Conservation (phyloP, 192 early-diverging fungal species). For the Coemansia sp. region DNA sequence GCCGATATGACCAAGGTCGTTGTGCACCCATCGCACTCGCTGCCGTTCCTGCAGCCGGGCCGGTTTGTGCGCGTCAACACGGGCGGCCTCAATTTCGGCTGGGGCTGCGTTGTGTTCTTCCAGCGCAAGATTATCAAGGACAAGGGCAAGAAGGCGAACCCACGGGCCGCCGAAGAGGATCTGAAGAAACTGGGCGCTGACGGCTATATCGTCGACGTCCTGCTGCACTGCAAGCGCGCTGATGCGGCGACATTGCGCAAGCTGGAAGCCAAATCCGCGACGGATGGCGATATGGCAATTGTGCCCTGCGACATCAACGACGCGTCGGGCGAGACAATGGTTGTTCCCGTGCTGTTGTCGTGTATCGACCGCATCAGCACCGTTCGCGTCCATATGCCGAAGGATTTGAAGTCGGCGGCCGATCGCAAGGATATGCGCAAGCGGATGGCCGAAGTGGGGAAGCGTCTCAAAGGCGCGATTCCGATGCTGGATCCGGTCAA, state of each 20-base stretch:
- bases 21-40: slow-evolving; percentile 73
- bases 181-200: slow-evolving; percentile 45
- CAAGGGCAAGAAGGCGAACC: slow-evolving; percentile 10
- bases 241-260: slow-evolving; percentile 4
- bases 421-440: slow-evolving; percentile 57
- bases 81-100: slow-evolving; percentile 78
- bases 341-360: slow-evolving; percentile 73
- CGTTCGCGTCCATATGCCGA: slow-evolving; percentile 70
- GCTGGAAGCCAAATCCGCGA: slow-evolving; percentile 22
- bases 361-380: slow-evolving; percentile 70
- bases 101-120: slow-evolving; percentile 82
- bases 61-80: slow-evolving; percentile 65
- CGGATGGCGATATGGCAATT: slow-evolving; percentile 24
- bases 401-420: slow-evolving; percentile 60
- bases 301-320: slow-evolving; percentile 51
- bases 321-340: slow-evolving; percentile 55
- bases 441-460: slow-evolving; percentile 66
- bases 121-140: slow-evolving; percentile 50
- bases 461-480: slow-evolving; percentile 67
- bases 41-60: slow-evolving; percentile 84
- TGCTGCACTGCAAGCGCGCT: slow-evolving; percentile 67
- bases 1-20: slow-evolving; percentile 71
- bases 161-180: slow-evolving; percentile 24
- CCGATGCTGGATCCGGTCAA: slow-evolving; percentile 86
- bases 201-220: slow-evolving; percentile 76